Evolutionary conservation across 2,329 filamentous ascomycete genomes (phyloP), one percentile per base, ranked within the genome.

Genomic region (Fusarium clavum): DNA sequence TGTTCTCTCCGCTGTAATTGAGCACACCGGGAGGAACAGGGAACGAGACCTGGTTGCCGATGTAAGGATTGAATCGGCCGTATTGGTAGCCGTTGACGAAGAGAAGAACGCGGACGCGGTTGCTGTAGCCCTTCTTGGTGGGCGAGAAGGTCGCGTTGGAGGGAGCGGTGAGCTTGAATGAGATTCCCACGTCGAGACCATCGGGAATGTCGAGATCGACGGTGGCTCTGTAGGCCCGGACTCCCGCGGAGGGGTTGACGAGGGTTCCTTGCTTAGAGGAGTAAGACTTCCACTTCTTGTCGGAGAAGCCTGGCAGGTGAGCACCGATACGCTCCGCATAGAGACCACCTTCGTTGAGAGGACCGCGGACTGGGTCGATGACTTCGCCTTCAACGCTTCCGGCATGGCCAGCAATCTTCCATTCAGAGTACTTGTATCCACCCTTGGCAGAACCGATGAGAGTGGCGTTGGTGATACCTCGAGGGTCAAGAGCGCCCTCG

Each of bases 71-170:
- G 72, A 85, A 90, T 10, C 86, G 83, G 3, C 86, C 88, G 69
- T 88, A 90, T 73, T 90, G 88, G 71, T 90, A 91, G 0, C 88
- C 88, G 58, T 91, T 91, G n/a, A 90, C 83, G 58, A 88, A 90
- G 4, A 91, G 75, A 70, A 88, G 83, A 0, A 84, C 85, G 13
- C 88, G 82, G 5, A 82, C 68, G 20, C 75, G 78, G 69, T 82
- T 82, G 22, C 73, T 78, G 66, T 78, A 76, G 16, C 62, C 70
- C n/a, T 66, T 60, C 24, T 74, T 69, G 1, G 71, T 73, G 3
- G 76, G 58, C 6, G 67, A 63, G 14, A 87, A 82, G 0, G 82
- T 81, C 18, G 79, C 77, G 8, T 81, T 79, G 0, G 79, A 76
- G 0, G 83, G 80, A 0, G 85, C 84, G 0, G 81, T 82, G 4